These are phyloP conservation scores for Dactylellina parvicollis DNA, from an alignment of 2,329 filamentous ascomycete species.

Conservation along the genomic window DNA sequence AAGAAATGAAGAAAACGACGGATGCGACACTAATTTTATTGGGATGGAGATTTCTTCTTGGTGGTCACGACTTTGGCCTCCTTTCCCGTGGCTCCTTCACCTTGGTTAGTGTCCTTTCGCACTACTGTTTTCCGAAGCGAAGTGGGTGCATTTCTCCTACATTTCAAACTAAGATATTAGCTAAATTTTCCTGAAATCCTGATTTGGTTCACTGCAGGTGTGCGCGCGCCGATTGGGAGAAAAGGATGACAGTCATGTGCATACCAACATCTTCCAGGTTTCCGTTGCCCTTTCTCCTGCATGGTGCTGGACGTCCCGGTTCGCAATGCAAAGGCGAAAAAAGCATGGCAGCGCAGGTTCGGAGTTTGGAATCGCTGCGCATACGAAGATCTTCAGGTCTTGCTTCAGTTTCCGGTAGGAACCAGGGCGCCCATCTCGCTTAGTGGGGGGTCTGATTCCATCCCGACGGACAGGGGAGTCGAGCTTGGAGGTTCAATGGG, in stretches of 20 bases:
- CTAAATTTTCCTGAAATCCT: constrained; percentile 11
- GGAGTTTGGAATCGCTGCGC: neutral
- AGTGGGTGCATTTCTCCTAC: neutral
- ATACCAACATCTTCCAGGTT: neutral
- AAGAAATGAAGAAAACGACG: neutral
- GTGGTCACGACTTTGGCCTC: neutral
- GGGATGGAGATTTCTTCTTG: neutral
- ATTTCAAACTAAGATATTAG: neutral
- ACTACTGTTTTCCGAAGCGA: neutral
- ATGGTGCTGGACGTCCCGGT: neutral
- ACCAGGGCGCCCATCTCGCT: constrained; percentile 15
- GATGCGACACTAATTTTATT: constrained; percentile 1
- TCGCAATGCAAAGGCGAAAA: neutral
- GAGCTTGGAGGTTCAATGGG: neutral
- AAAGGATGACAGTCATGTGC: neutral
- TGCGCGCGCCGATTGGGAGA: neutral
- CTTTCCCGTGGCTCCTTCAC: neutral
- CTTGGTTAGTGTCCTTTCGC: neutral
- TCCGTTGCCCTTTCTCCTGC: neutral
- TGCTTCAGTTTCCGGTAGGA: constrained; percentile 6
- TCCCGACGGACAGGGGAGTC: constrained; percentile 11
- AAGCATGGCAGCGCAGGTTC: neutral
- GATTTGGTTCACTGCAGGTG: too few species aligned
- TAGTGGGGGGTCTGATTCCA: constrained; percentile 2
- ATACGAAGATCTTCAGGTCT: constrained; percentile 18